Percentiles rank a stretch among this genome's conserved stretches.
Evolutionary conservation across 164 flowering plant genomes (phyloP).

Genomic region (grape (Vitis vinifera)): DNA sequence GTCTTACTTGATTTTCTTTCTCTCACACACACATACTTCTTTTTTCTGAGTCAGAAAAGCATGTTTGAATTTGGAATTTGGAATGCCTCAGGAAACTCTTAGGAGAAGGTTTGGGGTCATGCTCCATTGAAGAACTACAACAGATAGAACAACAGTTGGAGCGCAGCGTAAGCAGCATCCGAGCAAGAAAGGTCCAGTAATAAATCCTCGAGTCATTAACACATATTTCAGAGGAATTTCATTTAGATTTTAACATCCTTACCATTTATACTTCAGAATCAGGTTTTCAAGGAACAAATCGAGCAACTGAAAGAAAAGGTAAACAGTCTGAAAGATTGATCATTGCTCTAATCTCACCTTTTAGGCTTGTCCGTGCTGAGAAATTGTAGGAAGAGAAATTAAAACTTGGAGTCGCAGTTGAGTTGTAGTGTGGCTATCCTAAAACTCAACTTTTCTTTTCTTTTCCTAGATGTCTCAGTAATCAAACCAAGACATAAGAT

Average conservation of each 20-base stretch:
- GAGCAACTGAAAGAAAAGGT: slow-evolving; percentile 69
- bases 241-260: neutral
- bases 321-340: slow-evolving; percentile 6
- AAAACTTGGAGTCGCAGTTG: neutral
- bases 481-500: neutral
- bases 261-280: slow-evolving; percentile 41
- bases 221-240: neutral
- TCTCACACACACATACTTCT: neutral
- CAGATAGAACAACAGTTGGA: slow-evolving; percentile 69
- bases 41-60: neutral
- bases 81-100: slow-evolving; percentile 55
- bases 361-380: neutral
- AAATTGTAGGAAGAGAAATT: neutral
- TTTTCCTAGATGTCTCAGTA: neutral
- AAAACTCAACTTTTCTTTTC: neutral
- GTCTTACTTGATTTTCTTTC: too few relatives aligned
- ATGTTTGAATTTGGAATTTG: neutral
- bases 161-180: slow-evolving; percentile 50
- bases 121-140: slow-evolving; percentile 68
- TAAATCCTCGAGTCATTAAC: neutral
- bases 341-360: too few relatives aligned
- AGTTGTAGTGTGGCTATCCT: neutral
- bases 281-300: slow-evolving; percentile 62
- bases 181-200: slow-evolving; percentile 62
- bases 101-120: slow-evolving; percentile 67